Percentiles rank a stretch among this genome's conserved stretches.
Conservation (phyloP, 2,329 filamentous ascomycete species). For the Colletotrichum costaricense region DNA sequence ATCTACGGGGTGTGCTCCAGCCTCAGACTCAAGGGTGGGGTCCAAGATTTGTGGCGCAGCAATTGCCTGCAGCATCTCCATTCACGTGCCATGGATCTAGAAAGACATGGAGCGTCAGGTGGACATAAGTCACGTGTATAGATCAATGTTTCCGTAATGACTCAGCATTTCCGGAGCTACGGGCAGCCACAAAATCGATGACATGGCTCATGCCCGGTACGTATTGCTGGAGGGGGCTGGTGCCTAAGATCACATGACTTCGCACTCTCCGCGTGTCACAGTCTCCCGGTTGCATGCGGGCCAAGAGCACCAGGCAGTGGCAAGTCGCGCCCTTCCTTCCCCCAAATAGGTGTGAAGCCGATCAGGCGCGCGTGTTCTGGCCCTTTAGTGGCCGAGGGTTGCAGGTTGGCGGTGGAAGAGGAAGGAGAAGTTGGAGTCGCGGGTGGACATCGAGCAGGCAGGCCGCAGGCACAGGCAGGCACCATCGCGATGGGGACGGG, state of each 20-base stretch:
- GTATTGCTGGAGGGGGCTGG: slow-evolving; percentile 36
- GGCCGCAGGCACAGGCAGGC: not conserved
- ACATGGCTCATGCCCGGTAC: not conserved
- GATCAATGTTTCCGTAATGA: not conserved
- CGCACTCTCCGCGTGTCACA: slow-evolving; percentile 48
- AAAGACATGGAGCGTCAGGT: not conserved
- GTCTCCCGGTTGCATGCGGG: slow-evolving; percentile 11
- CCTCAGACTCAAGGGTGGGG: not conserved
- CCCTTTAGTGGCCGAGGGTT: not conserved
- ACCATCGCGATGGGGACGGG: not conserved
- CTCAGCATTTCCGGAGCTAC: not conserved
- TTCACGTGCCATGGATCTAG: too few relatives aligned
- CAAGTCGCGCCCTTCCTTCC: slow-evolving; percentile 37
- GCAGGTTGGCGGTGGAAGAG: not conserved
- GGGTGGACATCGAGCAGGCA: not conserved
- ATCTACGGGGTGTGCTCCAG: not conserved
- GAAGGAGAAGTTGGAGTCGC: not conserved
- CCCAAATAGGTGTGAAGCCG: not conserved
- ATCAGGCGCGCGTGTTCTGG: not conserved
- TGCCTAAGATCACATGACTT: slow-evolving; percentile 52
- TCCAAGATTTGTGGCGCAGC: not conserved
- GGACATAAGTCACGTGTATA: not conserved
- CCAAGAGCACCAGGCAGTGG: slow-evolving; percentile 30
- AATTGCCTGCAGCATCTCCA: too few relatives aligned
- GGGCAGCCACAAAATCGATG: not conserved